phyloP scores from a whole-genome alignment of 169 alveolate species.

The Perkinsus chesapeaki region DNA sequence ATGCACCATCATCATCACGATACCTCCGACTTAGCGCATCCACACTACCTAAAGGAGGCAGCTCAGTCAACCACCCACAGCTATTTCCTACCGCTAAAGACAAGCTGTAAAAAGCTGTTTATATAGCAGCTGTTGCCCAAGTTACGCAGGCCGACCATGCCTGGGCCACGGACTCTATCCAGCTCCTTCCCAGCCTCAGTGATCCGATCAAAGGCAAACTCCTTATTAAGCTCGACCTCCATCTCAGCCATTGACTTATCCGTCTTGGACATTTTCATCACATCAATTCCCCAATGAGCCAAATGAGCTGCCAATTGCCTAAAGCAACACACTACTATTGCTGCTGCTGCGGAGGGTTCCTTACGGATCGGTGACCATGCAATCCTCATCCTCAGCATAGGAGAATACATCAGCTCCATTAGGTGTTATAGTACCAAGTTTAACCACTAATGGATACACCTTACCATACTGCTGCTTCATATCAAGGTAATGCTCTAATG shows the following conservation, averaged over 20 bases:
- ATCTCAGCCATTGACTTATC: constrained; percentile 69
- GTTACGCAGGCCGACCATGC: constrained; percentile 55
- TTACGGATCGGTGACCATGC: neutral
- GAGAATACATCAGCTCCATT: constrained; percentile 83
- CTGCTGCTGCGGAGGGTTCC: neutral
- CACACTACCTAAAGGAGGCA: neutral
- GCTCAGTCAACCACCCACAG: neutral
- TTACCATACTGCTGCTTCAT: constrained; percentile 50
- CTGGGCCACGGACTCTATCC: constrained; percentile 18
- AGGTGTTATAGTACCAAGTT: constrained; percentile 83
- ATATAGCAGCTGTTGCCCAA: constrained; percentile 73
- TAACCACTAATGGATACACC: constrained; percentile 77
- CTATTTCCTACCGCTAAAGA: neutral
- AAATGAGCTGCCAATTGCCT: constrained; percentile 68
- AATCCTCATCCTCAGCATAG: constrained; percentile 71
- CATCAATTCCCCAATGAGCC: constrained; percentile 72
- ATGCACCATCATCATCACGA: neutral
- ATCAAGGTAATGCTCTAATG: neutral
- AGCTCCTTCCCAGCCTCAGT: constrained; percentile 39
- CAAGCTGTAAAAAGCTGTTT: constrained; percentile 60
- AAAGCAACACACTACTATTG: neutral
- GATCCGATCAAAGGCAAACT: constrained; percentile 59
- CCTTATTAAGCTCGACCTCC: constrained; percentile 63
- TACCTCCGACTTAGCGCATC: constrained; percentile 6
- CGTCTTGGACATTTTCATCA: constrained; percentile 46